Percentiles rank a stretch among this genome's conserved stretches.
These are phyloP conservation scores for Tranzscheliella williamsii DNA, from an alignment of 1,284 basidiomycete species.

Conservation along the genomic window DNA sequence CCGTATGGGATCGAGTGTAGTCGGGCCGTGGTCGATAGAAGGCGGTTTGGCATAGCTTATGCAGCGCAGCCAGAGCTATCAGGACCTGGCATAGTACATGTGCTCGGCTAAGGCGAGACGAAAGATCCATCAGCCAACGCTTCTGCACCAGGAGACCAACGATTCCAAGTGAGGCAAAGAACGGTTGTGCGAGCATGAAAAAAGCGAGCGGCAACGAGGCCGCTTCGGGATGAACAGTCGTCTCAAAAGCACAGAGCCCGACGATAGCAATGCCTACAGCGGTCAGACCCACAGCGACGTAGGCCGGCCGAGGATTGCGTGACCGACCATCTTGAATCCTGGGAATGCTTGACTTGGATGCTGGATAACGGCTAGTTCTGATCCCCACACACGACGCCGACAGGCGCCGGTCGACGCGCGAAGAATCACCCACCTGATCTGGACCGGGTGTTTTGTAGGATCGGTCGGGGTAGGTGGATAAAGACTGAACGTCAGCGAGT, in stretches of 20 bases:
- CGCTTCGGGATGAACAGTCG: constrained; percentile 31
- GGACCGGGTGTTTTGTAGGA: constrained; percentile 14
- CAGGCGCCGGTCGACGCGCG: not conserved
- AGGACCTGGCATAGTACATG: constrained; percentile 39
- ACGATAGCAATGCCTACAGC: constrained; percentile 29
- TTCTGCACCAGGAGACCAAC: constrained; percentile 22
- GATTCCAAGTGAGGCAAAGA: constrained; percentile 29
- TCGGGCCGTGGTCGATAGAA: constrained; percentile 17
- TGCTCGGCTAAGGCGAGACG: constrained; percentile 37
- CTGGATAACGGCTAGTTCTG: too few species aligned
- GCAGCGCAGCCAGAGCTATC: constrained; percentile 34
- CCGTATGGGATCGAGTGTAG: not conserved
- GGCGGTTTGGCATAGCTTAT: constrained; percentile 21
- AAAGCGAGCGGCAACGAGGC: constrained; percentile 35
- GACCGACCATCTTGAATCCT: constrained; percentile 1
- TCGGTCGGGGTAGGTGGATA: constrained; percentile 16
- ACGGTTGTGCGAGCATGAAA: constrained; percentile 42
- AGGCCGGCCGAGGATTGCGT: constrained; percentile 4
- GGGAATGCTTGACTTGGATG: too few species aligned
- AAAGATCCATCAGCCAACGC: constrained; percentile 40
- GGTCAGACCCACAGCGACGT: constrained; percentile 31
- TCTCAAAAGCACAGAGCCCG: constrained; percentile 30
- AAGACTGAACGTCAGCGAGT: not conserved
- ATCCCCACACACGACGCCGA: too few species aligned
- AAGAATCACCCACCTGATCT: not conserved